Percentiles rank a stretch among this genome's conserved stretches.
Evolutionary conservation across 2,329 filamentous ascomycete species (phyloP).

Genomic region (Colletotrichum euphorbiae): DNA sequence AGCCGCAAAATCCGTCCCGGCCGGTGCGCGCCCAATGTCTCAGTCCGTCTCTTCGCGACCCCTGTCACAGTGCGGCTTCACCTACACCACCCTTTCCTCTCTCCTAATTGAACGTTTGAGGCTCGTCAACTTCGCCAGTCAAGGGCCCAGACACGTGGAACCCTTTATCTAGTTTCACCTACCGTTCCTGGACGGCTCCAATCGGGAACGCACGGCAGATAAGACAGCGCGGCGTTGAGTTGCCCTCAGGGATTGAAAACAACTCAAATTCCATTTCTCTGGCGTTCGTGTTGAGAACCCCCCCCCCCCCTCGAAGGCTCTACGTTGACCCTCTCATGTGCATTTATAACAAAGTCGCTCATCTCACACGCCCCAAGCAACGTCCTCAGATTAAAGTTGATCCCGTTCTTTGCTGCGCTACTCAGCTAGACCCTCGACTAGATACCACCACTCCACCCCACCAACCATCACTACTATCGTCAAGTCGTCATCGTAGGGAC

Average conservation of each 20-base stretch:
- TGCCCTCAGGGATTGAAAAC: conserved; percentile 34
- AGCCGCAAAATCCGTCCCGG: conserved; percentile 31
- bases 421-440: conserved; percentile 12
- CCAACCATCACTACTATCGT: conserved; percentile 32
- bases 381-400: conserved; percentile 33
- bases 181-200: conserved; percentile 9
- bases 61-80: conserved; percentile 26
- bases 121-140: neutral
- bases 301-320: no score
- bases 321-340: conserved; percentile 2
- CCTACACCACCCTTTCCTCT: conserved; percentile 29
- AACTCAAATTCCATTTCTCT: conserved; percentile 37
- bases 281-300: neutral
- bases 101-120: neutral
- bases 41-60: conserved; percentile 17
- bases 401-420: conserved; percentile 15
- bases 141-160: conserved; percentile 34
- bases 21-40: conserved; percentile 25
- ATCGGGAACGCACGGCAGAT: conserved; percentile 35
- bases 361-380: conserved; percentile 16
- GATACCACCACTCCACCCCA: neutral
- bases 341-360: neutral
- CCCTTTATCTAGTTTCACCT: neutral
- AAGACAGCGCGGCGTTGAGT: conserved; percentile 35
- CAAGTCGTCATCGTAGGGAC: conserved; percentile 4